Evolutionary conservation across 176 grass and related monocot species (phyloP).

Genomic region (Dactylis glomerata): DNA sequence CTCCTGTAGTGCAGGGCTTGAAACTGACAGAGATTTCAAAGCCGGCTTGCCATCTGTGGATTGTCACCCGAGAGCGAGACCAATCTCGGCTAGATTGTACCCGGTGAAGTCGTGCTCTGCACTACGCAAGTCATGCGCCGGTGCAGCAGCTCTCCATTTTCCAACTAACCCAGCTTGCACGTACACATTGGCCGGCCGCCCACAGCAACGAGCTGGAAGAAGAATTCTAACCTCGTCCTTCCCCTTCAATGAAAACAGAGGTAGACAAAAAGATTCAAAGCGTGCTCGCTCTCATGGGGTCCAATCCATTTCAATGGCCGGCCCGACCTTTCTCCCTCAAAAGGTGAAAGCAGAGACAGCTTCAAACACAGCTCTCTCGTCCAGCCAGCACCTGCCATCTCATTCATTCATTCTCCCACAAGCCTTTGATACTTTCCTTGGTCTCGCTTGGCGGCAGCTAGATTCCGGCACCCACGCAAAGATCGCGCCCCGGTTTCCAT

Average conservation of each 20-base stretch:
- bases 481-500: conserved; percentile 4
- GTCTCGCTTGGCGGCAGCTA: neutral
- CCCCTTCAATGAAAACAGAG: conserved; percentile 18
- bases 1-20: neutral
- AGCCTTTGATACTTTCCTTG: conserved; percentile 12
- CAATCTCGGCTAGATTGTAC: too few species aligned
- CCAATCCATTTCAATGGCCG: conserved; percentile 42
- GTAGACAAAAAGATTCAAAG: neutral
- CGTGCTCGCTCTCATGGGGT: conserved; percentile 44
- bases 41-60: neutral
- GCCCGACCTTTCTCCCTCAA: conserved; percentile 33
- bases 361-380: conserved; percentile 40
- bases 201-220: neutral
- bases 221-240: neutral
- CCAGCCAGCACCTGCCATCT: neutral
- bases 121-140: neutral
- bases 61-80: neutral
- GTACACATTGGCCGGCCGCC: neutral
- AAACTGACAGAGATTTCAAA: neutral
- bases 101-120: neutral
- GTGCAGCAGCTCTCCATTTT: neutral
- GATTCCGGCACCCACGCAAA: neutral
- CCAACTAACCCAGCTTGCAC: neutral
- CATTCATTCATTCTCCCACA: conserved; percentile 24
- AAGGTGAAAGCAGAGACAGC: conserved; percentile 42